Base-by-base conservation (phyloP, 1,284 basidiomycete genomes). In the Anthracocystis panici-leucophaei region DNA sequence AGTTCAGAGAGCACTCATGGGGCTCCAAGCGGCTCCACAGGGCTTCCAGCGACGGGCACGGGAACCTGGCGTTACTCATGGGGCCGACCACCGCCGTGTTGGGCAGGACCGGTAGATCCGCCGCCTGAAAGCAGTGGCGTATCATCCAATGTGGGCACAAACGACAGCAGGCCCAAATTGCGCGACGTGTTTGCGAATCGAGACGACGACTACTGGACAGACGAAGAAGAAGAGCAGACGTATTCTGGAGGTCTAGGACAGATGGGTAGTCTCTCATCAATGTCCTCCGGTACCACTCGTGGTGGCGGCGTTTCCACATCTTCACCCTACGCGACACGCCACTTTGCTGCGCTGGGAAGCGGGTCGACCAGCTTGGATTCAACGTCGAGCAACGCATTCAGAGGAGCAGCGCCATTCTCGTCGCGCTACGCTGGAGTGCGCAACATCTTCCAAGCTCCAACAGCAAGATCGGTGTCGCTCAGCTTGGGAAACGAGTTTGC, bases 1-100 rank as follows among this genome's bases (percentile, higher is more conserved):
- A 21, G 31, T 10, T 50, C 54, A 5, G 45, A 61, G 9, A n/a
- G 23, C 1, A 5, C 21, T 16, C 10, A 56, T 1, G 57, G 27
- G 12, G 55, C 35, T 10, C 51, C 57, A 5, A 61, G 48, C 56
- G 53, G 25, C 46, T 14, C 55, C 6, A 14, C 65, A 2, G 62
- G 65, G 0, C 35, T 71, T 2, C 75, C 75, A 14, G 61, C 57
- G 21, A 66, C 67, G 20, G 64, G 75, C 4, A 75, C 77, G 6
- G 79, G 71, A 0, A 75, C 78, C 2, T 82, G 81, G 81, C 55
- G 72, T 20, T 58, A 79, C 18, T 78, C 78, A 20, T 82, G 80
- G 81, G 81, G 81, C 18, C 60, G 79, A n/a, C 81, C 81, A 5
- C 81, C 81, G 11, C 79, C 81, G 35, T 70, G 67, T 58, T 82